phyloP scores from a whole-genome alignment of 495 filamentous ascomycete genomes.

The Stereocaulon alpinum region DNA sequence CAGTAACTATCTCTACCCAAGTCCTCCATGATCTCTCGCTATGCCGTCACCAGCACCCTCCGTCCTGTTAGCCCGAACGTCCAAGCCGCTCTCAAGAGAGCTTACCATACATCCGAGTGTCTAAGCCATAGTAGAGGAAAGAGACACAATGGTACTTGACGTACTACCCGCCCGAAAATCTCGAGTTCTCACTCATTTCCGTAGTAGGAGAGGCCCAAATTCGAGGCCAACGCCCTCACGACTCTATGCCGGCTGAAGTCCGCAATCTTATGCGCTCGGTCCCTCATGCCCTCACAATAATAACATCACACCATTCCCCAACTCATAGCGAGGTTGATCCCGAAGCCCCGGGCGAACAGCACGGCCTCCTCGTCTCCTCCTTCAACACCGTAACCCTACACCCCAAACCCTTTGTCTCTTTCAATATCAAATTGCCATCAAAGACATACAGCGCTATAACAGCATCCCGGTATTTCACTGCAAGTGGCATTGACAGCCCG shows the following conservation, averaged over 20 bases:
- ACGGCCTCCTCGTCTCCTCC: conserved; percentile 72
- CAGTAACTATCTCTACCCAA: neutral
- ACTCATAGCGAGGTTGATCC: conserved; percentile 15
- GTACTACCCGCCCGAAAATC: too few relatives aligned
- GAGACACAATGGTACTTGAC: too few relatives aligned
- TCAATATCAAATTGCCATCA: conserved; percentile 68
- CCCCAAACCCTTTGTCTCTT: conserved; percentile 59
- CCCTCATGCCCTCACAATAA: conserved; percentile 9
- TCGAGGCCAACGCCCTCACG: too few relatives aligned
- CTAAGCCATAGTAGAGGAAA: neutral
- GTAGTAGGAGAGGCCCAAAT: too few relatives aligned
- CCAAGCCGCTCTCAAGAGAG: neutral
- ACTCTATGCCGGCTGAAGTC: neutral
- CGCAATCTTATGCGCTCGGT: conserved; percentile 9
- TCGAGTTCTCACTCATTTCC: too few relatives aligned
- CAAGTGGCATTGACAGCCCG: conserved; percentile 26
- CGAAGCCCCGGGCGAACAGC: conserved; percentile 26
- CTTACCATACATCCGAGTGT: neutral
- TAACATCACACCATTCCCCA: neutral
- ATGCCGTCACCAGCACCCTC: neutral
- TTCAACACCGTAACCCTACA: conserved; percentile 64
- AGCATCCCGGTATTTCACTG: conserved; percentile 31
- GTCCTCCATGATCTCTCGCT: conserved; percentile 2
- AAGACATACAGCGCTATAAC: conserved; percentile 57
- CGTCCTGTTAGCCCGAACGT: neutral